Conservation (phyloP, 2,329 filamentous ascomycete genomes). For the Alternaria triticimaculans region DNA sequence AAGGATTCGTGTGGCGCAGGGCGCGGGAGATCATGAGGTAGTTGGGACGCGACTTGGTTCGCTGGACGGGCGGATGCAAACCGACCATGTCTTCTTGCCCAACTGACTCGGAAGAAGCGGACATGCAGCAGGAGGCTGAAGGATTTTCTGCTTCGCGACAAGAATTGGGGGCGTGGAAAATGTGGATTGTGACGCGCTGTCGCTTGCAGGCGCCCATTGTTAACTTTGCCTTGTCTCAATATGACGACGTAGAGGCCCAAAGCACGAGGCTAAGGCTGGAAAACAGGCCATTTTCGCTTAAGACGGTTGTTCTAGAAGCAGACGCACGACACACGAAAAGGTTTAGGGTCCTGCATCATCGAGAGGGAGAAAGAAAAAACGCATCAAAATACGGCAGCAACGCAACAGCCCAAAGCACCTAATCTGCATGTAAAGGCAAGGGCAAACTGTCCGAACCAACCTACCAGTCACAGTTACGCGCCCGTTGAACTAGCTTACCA, state of each 20-base stretch:
- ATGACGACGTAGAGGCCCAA: background rate
- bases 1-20: background rate
- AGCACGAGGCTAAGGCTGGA: background rate
- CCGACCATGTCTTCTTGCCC: background rate
- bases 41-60: background rate
- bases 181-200: background rate
- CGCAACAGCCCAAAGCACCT: background rate
- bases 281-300: slow-evolving; percentile 1
- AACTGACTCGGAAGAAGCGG: background rate
- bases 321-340: background rate
- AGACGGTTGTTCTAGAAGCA: background rate
- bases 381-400: background rate
- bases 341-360: background rate
- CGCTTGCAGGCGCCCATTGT: background rate
- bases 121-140: background rate
- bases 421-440: background rate
- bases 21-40: background rate
- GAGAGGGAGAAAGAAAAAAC: background rate
- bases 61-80: background rate
- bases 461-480: background rate
- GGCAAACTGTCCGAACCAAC: background rate
- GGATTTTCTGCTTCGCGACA: background rate
- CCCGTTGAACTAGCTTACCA: slow-evolving; percentile 2
- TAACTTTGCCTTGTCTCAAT: background rate
- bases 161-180: background rate